These are phyloP conservation scores for Thamnidium elegans DNA, from an alignment of 192 early-diverging fungal genomes.

Conservation along the genomic window DNA sequence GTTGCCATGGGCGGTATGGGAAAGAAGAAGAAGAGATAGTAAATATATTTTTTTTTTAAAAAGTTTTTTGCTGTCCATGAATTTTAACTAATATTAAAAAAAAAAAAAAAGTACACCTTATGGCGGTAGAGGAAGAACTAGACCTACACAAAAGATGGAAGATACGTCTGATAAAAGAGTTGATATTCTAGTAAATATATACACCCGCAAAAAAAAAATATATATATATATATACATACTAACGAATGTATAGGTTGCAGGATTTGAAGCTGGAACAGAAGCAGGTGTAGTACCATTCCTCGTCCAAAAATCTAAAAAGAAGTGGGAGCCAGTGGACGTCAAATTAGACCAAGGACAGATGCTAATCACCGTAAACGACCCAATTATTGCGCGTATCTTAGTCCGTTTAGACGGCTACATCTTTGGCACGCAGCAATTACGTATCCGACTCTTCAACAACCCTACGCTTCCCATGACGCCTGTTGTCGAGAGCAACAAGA, in stretches of 20 bases:
- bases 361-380: conserved; percentile 20
- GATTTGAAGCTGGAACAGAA: conserved; percentile 23
- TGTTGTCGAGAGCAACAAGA: not conserved
- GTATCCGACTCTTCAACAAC: conserved; percentile 3
- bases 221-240: not conserved
- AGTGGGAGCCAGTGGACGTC: conserved; percentile 30
- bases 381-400: conserved; percentile 15
- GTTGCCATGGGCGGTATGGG: conserved; percentile 19
- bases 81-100: not conserved
- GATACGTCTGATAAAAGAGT: conserved; percentile 15
- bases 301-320: conserved; percentile 27
- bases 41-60: conserved; percentile 11
- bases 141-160: not conserved
- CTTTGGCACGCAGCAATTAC: conserved; percentile 15
- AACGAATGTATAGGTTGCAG: conserved; percentile 10
- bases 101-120: conserved; percentile 20
- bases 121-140: conserved; percentile 6
- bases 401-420: conserved; percentile 26
- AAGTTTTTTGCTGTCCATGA: not conserved
- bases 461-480: conserved; percentile 3
- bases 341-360: conserved; percentile 4
- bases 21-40: conserved; percentile 15
- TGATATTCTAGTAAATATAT: conserved; percentile 17
- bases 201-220: not conserved
- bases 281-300: conserved; percentile 23